These are phyloP conservation scores for Saccharomyces hybrid DNA, from an alignment of 1,139 yeast genomes.

Conservation along the genomic window DNA sequence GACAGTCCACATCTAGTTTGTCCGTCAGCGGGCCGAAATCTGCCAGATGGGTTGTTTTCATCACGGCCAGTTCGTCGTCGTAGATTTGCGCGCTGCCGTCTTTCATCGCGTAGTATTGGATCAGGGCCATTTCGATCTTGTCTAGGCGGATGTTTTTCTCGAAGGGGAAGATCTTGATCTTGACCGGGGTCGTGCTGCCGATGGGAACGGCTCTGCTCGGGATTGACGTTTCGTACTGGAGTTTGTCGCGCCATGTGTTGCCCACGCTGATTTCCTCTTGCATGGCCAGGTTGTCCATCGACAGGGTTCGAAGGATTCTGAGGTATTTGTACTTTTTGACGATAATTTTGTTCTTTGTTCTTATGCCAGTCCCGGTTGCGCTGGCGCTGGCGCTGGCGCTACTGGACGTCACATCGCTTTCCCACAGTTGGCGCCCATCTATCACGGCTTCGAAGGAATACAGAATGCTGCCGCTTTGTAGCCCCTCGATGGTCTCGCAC, in stretches of 20 bases:
- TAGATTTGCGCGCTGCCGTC: constrained; percentile 35
- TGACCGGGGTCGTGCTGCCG: constrained; percentile 49
- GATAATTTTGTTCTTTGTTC: constrained; percentile 1
- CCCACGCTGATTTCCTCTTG: constrained; percentile 52
- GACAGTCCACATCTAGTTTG: constrained; percentile 41
- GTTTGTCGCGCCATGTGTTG: constrained; percentile 57
- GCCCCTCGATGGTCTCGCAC: constrained; percentile 63
- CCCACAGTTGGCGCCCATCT: constrained; percentile 38
- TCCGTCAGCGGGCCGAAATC: constrained; percentile 27
- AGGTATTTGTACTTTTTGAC: constrained; percentile 34
- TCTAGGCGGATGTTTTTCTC: constrained; percentile 48
- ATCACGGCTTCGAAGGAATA: constrained; percentile 49
- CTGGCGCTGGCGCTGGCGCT: neutral
- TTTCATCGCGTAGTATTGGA: constrained; percentile 45
- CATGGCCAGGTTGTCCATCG: constrained; percentile 43
- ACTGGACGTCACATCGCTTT: constrained; percentile 12
- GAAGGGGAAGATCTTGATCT: constrained; percentile 50
- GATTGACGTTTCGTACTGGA: constrained; percentile 54
- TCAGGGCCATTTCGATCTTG: constrained; percentile 42
- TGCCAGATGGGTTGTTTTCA: constrained; percentile 35
- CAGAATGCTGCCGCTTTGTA: constrained; percentile 47
- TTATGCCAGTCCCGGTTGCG: neutral
- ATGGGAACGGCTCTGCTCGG: constrained; percentile 54
- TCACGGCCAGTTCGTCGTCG: constrained; percentile 38
- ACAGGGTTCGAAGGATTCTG: constrained; percentile 47